Evolutionary conservation across 805 yeast species (phyloP), one percentile per base, ranked within the genome.

Genomic region (Helenozyma baotianmanensis): DNA sequence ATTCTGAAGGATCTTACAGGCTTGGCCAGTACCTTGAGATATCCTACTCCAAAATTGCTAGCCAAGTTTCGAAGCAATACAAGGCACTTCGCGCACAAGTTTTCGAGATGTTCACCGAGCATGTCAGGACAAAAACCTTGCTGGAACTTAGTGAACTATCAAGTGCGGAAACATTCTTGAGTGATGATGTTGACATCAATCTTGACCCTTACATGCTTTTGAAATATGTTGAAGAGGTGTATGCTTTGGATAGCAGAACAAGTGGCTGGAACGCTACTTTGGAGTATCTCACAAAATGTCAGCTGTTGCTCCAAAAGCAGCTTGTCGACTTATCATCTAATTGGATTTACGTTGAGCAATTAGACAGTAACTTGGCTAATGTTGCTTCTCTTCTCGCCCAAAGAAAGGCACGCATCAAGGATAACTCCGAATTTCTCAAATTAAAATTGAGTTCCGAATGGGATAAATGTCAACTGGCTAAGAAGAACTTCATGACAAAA

Each of bases 341-440:
- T 18, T 81, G 88, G 82, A 40, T 79, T 1, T 74, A 62, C 49
- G 62, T 61, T 29, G 92, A 82, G 25, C 94, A 85, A 43, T 36
- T 85, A 0, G 76, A 73, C 10, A 64, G 61, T 31, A 77, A 74
- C 33, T 50, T 66, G 33, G 46, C 58, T 1, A 60, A 76, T 2
- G 48, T 79, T 21, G 32, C 43, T 1, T 63, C 72, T 23, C 50
- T 74, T 9, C 32, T 71, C 26, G 40, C 42, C 3, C 44, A 50
- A 23, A 62, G 74, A 42, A 49, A 56, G 8, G 40, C 34, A 1
- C 40, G 62, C 3, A 58, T 83, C 6, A 57, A 63, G 7, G 58
- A 60, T 0, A 68, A 75, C 33, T 39, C 54, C 7, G 72, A 68
- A n/a, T 42, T 60, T 0, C 62, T 78, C 10, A 38, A 60, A 1